phyloP scores from a whole-genome alignment of 2,329 filamentous ascomycete species.

The Fusarium falciforme region DNA sequence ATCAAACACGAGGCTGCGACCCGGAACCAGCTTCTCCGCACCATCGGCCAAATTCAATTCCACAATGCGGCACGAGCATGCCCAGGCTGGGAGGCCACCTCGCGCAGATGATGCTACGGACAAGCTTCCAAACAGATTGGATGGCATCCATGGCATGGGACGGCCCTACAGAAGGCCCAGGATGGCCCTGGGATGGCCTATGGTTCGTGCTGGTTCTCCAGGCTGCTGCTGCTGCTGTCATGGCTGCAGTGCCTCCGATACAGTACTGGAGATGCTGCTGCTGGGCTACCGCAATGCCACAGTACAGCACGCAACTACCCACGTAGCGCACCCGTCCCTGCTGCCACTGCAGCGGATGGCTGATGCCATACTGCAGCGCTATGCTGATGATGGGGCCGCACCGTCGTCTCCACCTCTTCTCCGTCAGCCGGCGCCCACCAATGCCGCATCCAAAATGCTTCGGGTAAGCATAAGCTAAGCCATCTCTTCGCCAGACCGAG shows the following conservation, averaged over 20 bases:
- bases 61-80: slow-evolving; percentile 33
- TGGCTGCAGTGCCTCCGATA: slow-evolving; percentile 28
- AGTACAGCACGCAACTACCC: background rate
- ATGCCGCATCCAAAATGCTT: slow-evolving; percentile 39
- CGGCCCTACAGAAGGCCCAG: slow-evolving; percentile 4
- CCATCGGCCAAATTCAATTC: slow-evolving; percentile 39
- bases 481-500: slow-evolving; percentile 34
- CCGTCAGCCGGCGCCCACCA: slow-evolving; percentile 36
- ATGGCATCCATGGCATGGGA: slow-evolving; percentile 18
- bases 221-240: slow-evolving; percentile 30
- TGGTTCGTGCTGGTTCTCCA: slow-evolving; percentile 39
- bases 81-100: slow-evolving; percentile 28
- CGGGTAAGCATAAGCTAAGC: slow-evolving; percentile 46
- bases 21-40: slow-evolving; percentile 42
- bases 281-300: background rate
- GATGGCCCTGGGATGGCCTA: slow-evolving; percentile 25
- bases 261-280: background rate
- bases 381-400: slow-evolving; percentile 36
- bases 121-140: slow-evolving; percentile 21
- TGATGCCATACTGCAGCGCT: slow-evolving; percentile 33
- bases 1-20: slow-evolving; percentile 34
- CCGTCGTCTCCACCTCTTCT: slow-evolving; percentile 39
- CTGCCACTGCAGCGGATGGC: slow-evolving; percentile 25
- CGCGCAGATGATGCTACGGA: slow-evolving; percentile 17
- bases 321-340: slow-evolving; percentile 22